phyloP scores from a whole-genome alignment of 148 eudicot genomes.

The Fagopyrum homotropicum region DNA sequence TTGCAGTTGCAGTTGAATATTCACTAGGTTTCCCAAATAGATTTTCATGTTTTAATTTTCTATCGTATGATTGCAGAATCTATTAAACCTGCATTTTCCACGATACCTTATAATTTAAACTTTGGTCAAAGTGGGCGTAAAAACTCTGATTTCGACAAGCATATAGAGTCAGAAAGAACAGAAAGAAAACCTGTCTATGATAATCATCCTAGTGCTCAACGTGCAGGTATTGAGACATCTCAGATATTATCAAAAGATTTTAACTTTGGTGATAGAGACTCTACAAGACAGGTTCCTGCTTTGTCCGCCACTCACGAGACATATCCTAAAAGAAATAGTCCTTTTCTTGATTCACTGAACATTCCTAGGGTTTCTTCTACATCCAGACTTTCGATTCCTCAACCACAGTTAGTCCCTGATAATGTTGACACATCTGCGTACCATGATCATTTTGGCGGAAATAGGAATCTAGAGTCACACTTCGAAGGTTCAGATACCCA shows the following conservation, averaged over 20 bases:
- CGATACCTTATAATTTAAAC: conserved; percentile 22
- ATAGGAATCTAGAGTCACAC: conserved; percentile 23
- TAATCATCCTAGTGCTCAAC: conserved; percentile 24
- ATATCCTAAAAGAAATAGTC: conserved; percentile 52
- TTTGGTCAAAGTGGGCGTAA: conserved; percentile 21
- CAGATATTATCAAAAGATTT: conserved; percentile 31
- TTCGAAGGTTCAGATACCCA: conserved; percentile 17
- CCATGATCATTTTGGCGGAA: conserved; percentile 14
- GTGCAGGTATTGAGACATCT: conserved; percentile 27
- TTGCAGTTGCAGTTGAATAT: not conserved
- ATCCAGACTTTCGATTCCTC: conserved; percentile 25
- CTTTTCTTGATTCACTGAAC: conserved; percentile 76
- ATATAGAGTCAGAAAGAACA: conserved; percentile 20
- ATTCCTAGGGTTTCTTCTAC: conserved; percentile 43
- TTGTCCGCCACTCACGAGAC: conserved; percentile 37
- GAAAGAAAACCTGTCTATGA: conserved; percentile 33
- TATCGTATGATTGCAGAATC: conserved; percentile 26
- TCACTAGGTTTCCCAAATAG: too few species aligned
- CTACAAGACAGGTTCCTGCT: conserved; percentile 25
- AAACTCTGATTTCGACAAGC: conserved; percentile 16
- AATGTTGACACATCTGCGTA: conserved; percentile 28
- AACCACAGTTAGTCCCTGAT: conserved; percentile 31
- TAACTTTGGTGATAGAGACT: conserved; percentile 25
- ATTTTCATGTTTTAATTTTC: not conserved
- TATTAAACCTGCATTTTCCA: conserved; percentile 17